Conservation (phyloP, 345 rosid genomes). For the Psidium friedrichsthalianum region DNA sequence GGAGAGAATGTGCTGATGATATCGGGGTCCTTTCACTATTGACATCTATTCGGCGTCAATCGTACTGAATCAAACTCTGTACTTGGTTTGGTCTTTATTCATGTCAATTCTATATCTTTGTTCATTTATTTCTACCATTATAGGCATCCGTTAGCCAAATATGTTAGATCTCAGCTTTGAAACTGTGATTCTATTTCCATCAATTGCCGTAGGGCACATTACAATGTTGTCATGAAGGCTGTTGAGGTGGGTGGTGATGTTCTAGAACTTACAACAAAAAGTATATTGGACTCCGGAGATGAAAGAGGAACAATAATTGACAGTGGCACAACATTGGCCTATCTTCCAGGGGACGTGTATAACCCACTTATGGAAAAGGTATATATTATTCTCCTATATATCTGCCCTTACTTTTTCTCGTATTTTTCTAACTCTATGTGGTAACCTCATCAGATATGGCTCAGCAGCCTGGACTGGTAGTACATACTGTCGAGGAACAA, state of each 20-base stretch:
- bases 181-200: slow-evolving; percentile 2
- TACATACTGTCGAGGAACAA: slow-evolving; percentile 45
- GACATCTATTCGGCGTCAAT: not conserved
- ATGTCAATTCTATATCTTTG: not conserved
- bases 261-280: slow-evolving; percentile 42
- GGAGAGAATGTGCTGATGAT: not conserved
- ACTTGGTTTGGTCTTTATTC: not conserved
- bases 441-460: slow-evolving; percentile 29
- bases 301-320: slow-evolving; percentile 63
- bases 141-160: not conserved
- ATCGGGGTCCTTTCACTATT: not conserved
- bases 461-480: slow-evolving; percentile 35
- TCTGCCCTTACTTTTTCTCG: not conserved
- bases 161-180: not conserved
- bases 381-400: not conserved
- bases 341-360: slow-evolving; percentile 53
- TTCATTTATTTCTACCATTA: not conserved
- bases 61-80: not conserved
- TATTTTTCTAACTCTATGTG: not conserved
- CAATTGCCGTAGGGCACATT: slow-evolving; percentile 59
- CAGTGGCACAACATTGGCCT: slow-evolving; percentile 93
- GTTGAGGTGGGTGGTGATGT: slow-evolving; percentile 54
- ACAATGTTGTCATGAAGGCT: slow-evolving; percentile 59
- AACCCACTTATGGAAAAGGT: slow-evolving; percentile 45
- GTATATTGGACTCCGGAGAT: slow-evolving; percentile 27